Evolutionary conservation across 2,329 filamentous ascomycete genomes (phyloP).

Genomic region (Fusarium nurragi): DNA sequence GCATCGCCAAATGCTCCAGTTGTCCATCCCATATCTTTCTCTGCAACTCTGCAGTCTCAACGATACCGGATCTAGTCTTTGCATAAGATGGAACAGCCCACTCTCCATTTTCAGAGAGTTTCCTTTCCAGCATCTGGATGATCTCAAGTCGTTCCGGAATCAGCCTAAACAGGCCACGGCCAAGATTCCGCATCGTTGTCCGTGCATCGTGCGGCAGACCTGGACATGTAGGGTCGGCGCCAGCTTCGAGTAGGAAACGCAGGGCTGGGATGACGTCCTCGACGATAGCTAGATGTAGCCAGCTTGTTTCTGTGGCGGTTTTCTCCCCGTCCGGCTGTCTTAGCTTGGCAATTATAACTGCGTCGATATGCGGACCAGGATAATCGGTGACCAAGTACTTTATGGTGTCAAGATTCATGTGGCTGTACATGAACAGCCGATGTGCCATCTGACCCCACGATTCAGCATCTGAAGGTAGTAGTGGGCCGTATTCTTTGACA

Average conservation of each 20-base stretch:
- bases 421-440: neutral
- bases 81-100: neutral
- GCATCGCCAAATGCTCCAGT: neutral
- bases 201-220: neutral
- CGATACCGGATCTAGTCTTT: neutral
- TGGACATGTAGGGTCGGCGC: slow-evolving; percentile 12
- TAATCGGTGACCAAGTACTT: slow-evolving; percentile 11
- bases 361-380: slow-evolving; percentile 12
- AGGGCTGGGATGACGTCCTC: neutral
- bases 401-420: rapidly evolving
- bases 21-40: neutral
- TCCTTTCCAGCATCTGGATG: neutral
- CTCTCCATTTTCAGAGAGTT: rapidly evolving
- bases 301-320: neutral
- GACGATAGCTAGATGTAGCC: slow-evolving; percentile 4
- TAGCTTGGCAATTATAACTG: neutral
- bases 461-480: neutral
- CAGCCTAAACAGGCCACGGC: rapidly evolving
- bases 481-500: slow-evolving; percentile 3
- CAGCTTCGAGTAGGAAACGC: neutral
- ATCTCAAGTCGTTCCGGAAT: neutral
- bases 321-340: rapidly evolving
- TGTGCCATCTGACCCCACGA: slow-evolving; percentile 3
- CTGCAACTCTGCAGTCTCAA: rapidly evolving
- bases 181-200: neutral